Evolutionary conservation across 1,139 yeast species (phyloP), one percentile per base, ranked within the genome.

Genomic region (Torulaspora globosa): DNA sequence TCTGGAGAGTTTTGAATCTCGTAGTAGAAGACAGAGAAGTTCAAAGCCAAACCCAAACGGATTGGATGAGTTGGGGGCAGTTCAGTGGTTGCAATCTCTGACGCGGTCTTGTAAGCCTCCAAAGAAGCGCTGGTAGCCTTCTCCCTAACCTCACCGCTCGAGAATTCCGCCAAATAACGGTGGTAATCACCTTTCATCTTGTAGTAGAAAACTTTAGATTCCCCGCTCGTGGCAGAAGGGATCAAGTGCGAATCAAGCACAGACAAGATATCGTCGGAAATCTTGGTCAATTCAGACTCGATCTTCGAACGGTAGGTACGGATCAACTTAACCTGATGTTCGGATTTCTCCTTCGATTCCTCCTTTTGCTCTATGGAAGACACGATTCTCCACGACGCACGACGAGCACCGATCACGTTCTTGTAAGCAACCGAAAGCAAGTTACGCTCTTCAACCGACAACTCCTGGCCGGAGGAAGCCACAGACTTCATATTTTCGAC

Each of bases 161-260:
- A 94, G 66, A 92, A 92, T 75, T 92, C 98, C 55, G 97, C 97
- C 73, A 92, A 80, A 73, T 92, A 92, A 75, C 98, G 95, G 78
- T 90, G 96, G 79, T 92, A 92, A 72, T 92, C 98, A 75, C 97
- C 98, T 79, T 92, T 90, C 97, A 92, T 92, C 82, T 92, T 92
- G 76, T 87, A 89, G 79, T 92, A 92, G 73, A 92, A 92, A 51
- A 92, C 97, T 79, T 90, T 89, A 43, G 96, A 88, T 74, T 92
- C 98, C 63, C 97, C 97, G 53, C 96, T 80, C 70, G 85, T 88
- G 56, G 97, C 97, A 51, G 92, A 80, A 61, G 96, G 90, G 64
- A 92, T 89, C 71, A 92, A 82, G 70, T 89, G 95, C 63, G 85
- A 79, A 57, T 87, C 83, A 67, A 92, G 80, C 53, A 92, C 96